Evolutionary conservation across 1,284 basidiomycete genomes (phyloP).

Genomic region (Sporisorium iseilematis-ciliati): DNA sequence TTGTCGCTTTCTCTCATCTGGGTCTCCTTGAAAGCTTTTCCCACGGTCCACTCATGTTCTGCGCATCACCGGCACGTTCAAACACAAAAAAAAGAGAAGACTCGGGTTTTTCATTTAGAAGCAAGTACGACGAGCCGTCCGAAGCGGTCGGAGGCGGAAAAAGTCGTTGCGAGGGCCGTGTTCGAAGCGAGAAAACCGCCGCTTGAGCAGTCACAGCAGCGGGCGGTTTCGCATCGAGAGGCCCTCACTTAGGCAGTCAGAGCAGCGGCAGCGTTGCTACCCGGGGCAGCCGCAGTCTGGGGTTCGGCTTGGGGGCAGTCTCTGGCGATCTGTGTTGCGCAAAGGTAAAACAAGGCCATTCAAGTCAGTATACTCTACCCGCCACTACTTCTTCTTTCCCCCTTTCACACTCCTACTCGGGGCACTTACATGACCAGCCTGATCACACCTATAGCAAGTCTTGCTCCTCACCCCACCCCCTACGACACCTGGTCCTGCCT

Average conservation of each 20-base stretch:
- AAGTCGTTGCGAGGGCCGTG: too few relatives aligned
- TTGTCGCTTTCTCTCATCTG: too few relatives aligned
- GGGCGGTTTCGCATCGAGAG: too few relatives aligned
- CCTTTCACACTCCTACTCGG: neutral
- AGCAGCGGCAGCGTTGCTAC: conserved; percentile 30
- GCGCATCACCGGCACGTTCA: too few relatives aligned
- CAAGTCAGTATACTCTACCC: neutral
- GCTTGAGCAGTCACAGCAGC: too few relatives aligned
- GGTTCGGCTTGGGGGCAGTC: conserved; percentile 28
- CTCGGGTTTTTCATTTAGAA: too few relatives aligned
- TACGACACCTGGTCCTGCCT: conserved; percentile 20
- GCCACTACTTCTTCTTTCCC: neutral
- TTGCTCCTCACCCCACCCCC: conserved; percentile 15
- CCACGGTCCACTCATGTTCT: too few relatives aligned
- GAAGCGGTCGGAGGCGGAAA: too few relatives aligned
- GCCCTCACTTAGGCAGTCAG: conserved; percentile 33
- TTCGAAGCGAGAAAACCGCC: too few relatives aligned
- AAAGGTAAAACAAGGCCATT: neutral
- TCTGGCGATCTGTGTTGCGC: conserved; percentile 31
- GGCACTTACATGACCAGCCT: conserved; percentile 41
- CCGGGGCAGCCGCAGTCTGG: conserved; percentile 24
- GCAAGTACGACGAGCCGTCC: too few relatives aligned
- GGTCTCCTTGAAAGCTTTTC: too few relatives aligned
- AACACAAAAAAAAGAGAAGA: too few relatives aligned
- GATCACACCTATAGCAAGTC: conserved; percentile 37